Evolutionary conservation across 805 yeast genomes (phyloP), one percentile per base, ranked within the genome.

Genomic region (Candida fluviatilis): DNA sequence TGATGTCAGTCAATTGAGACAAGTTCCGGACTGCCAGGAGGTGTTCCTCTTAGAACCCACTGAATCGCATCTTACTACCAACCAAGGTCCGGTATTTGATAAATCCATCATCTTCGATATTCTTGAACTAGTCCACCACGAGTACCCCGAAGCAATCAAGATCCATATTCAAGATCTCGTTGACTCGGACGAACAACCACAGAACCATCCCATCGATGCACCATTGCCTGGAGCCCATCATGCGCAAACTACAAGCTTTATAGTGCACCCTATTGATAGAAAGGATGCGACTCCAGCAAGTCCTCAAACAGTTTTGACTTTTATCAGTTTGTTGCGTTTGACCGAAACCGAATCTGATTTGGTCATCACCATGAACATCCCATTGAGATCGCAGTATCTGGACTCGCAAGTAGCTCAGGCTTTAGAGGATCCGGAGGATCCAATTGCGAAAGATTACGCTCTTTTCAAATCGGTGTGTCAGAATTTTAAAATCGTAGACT

Each of bases 11-110:
- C 58, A 67, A 26, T 55, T 90, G 35, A 67, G 99, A 40, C 86
- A 86, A 43, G 77, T 93, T 3, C 98, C 99, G 0, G 97, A 93
- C 52, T 80, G 89, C 1, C 98, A 93, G 56, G 99, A 91, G 57
- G 96, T 91, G 18, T 93, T 75, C 57, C 78, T 90, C 13, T 33
- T 64, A n/a, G 66, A 65, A 33, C 24, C 31, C 14, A 30, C 14
- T 12, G 24, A 14, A 15, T 14, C 11, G 27, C 3, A 15, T 10
- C 17, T n/a, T 36, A 31, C 35, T 2, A 28, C n/a, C n/a, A n/a
- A 32, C 4, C 31, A 14, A 6, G 40, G 34, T 13, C 15, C 10
- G 7, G 25, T 28, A 31, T 23, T 17, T 15, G 76, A 80, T 37
- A 78, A 73, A 46, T 74, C 84, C 13, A 54, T 83, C 7, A 78